Conservation (phyloP, 768 basidiomycete genomes). For the Russula ochroleuca region DNA sequence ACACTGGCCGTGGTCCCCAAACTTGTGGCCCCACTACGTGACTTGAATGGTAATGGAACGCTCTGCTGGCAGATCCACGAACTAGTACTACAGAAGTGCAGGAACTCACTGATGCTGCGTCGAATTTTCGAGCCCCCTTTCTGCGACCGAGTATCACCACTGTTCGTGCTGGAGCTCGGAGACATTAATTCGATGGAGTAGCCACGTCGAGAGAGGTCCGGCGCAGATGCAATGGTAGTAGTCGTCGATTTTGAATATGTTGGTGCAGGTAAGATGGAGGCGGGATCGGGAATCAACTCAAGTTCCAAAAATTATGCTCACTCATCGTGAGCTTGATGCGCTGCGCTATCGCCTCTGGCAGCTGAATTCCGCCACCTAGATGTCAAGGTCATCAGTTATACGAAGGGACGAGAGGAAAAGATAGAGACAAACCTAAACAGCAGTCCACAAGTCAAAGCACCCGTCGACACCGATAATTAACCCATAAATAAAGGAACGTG, state of each 20-base stretch:
- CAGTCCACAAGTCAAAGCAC: background rate
- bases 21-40: no score
- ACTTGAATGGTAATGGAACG: background rate
- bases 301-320: no score
- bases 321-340: no score
- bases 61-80: constrained; percentile 13
- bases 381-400: background rate
- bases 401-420: background rate
- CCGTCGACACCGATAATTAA: background rate
- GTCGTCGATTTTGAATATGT: background rate
- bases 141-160: background rate
- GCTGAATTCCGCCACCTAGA: no score
- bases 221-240: constrained; percentile 2
- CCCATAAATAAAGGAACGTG: background rate
- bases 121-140: constrained; percentile 11
- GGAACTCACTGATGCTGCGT: constrained; percentile 17
- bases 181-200: constrained; percentile 20
- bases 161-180: background rate
- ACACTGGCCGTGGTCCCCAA: background rate
- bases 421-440: background rate
- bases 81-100: constrained; percentile 6
- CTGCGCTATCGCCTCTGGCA: no score
- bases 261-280: background rate
- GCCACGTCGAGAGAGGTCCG: constrained; percentile 12
- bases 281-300: constrained; percentile 9